A percentile compares a stretch with the other conserved stretches of the same genome.
Conservation (phyloP, 2,329 filamentous ascomycete genomes). For the Arthroderma uncinatum region DNA sequence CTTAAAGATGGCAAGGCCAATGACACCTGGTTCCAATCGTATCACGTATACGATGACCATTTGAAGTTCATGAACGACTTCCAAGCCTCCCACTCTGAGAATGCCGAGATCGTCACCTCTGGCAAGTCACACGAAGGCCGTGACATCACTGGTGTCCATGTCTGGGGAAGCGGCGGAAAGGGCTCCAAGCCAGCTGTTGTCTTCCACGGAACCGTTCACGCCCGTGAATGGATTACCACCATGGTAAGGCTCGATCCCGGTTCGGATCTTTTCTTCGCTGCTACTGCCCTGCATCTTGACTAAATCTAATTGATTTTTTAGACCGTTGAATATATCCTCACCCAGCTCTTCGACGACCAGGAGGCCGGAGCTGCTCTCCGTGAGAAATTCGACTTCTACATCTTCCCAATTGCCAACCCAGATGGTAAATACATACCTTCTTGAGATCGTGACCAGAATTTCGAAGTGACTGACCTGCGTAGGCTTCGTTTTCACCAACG, state of each 20-base stretch:
- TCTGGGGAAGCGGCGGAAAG: conserved; percentile 39
- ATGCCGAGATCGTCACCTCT: conserved; percentile 41
- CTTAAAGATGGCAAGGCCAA: conserved; percentile 19
- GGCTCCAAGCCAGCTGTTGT: conserved; percentile 44
- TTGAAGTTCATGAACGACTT: conserved; percentile 40
- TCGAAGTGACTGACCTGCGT: not conserved
- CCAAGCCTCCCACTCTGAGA: conserved; percentile 34
- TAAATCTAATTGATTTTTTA: not conserved
- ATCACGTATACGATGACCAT: conserved; percentile 46
- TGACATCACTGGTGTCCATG: conserved; percentile 39
- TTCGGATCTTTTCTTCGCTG: not conserved
- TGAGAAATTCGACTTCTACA: conserved; percentile 55
- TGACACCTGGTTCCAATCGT: conserved; percentile 43
- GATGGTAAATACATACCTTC: conserved; percentile 34
- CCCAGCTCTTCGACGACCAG: conserved; percentile 36
- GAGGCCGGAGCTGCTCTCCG: conserved; percentile 36
- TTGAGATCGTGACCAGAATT: not conserved
- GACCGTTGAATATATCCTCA: conserved; percentile 41
- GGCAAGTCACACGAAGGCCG: conserved; percentile 41
- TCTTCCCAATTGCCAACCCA: conserved; percentile 53
- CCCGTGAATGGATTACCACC: conserved; percentile 50
- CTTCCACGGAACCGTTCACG: conserved; percentile 49
- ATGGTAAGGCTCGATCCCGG: conserved; percentile 29
- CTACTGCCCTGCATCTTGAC: not conserved
- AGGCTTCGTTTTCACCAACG: conserved; percentile 49